Evolutionary conservation across 192 early-diverging fungal genomes (phyloP).

Genomic region (Coemansia sp.): DNA sequence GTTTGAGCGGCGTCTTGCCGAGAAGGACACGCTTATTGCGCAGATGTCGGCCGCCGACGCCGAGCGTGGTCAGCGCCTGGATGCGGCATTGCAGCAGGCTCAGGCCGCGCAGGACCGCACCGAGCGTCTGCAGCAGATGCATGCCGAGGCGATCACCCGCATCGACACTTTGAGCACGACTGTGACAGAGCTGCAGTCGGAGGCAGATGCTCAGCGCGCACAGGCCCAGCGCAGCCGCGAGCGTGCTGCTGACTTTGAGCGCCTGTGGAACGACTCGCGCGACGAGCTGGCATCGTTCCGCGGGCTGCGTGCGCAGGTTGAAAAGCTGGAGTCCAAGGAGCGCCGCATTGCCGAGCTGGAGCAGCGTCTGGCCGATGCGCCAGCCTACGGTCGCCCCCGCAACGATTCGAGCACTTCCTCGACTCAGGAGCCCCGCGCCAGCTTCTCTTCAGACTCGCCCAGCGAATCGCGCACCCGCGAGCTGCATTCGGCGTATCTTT

Average conservation of each 20-base stretch:
- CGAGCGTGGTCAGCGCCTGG: slow-evolving; percentile 30
- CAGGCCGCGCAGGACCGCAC: slow-evolving; percentile 42
- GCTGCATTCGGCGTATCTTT: slow-evolving; percentile 42
- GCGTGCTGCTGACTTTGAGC: slow-evolving; percentile 38
- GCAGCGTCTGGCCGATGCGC: slow-evolving; percentile 36
- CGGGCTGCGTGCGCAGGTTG: slow-evolving; percentile 30
- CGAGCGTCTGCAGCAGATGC: slow-evolving; percentile 43
- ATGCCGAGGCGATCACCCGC: slow-evolving; percentile 31
- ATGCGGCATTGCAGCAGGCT: slow-evolving; percentile 29
- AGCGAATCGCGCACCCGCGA: slow-evolving; percentile 19
- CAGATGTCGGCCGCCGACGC: slow-evolving; percentile 23
- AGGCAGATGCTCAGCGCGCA: slow-evolving; percentile 24
- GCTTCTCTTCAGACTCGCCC: slow-evolving; percentile 25
- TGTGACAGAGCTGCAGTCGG: slow-evolving; percentile 18
- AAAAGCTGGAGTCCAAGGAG: slow-evolving; percentile 46
- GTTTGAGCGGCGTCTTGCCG: slow-evolving; percentile 15
- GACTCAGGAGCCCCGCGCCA: slow-evolving; percentile 18
- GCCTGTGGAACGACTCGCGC: slow-evolving; percentile 43
- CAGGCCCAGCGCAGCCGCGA: slow-evolving; percentile 24
- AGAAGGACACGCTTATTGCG: slow-evolving; percentile 14
- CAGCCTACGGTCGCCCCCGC: slow-evolving; percentile 11
- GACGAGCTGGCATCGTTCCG: slow-evolving; percentile 37
- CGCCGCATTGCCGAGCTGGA: slow-evolving; percentile 41
- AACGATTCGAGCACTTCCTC: slow-evolving; percentile 12
- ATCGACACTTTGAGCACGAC: slow-evolving; percentile 21